phyloP scores from a whole-genome alignment of 116 monocot species.

The Zostera marina region DNA sequence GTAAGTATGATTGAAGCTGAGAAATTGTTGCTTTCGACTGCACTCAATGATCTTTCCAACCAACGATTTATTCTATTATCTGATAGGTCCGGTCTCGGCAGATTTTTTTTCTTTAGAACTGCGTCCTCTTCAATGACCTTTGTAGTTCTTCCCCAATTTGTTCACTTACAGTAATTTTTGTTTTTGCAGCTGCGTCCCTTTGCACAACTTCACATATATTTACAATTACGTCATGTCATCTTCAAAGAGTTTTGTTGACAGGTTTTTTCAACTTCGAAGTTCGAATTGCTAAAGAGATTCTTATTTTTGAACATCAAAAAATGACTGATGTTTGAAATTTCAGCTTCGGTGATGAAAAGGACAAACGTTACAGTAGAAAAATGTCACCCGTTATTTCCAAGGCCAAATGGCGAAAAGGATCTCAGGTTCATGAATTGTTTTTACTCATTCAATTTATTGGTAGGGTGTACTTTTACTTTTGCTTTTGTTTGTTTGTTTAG shows the following conservation, averaged over 20 bases:
- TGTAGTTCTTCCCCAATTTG: neutral
- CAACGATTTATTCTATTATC: slow-evolving; percentile 84
- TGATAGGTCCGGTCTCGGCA: slow-evolving; percentile 53
- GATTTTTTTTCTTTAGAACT: slow-evolving; percentile 11
- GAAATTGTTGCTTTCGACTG: slow-evolving; percentile 34
- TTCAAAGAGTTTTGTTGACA: slow-evolving; percentile 89
- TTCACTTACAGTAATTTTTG: neutral
- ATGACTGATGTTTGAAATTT: slow-evolving; percentile 1
- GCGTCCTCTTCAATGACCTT: neutral
- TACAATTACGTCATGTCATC: slow-evolving; percentile 86
- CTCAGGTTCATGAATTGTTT: slow-evolving; percentile 42
- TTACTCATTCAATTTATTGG: neutral
- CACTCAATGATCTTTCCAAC: slow-evolving; percentile 75
- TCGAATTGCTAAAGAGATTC: neutral
- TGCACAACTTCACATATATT: slow-evolving; percentile 82
- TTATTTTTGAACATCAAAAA: neutral
- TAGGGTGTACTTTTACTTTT: too few species aligned
- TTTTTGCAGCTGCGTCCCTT: slow-evolving; percentile 76
- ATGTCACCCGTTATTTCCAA: slow-evolving; percentile 71
- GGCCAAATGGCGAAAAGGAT: slow-evolving; percentile 96
- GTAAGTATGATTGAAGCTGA: slow-evolving; percentile 92
- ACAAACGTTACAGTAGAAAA: slow-evolving; percentile 70
- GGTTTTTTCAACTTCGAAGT: slow-evolving; percentile 18
- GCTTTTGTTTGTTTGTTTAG: neutral
- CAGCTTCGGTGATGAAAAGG: slow-evolving; percentile 68